phyloP scores from a whole-genome alignment of 768 basidiomycete species.

The Termitomyces titanicus region DNA sequence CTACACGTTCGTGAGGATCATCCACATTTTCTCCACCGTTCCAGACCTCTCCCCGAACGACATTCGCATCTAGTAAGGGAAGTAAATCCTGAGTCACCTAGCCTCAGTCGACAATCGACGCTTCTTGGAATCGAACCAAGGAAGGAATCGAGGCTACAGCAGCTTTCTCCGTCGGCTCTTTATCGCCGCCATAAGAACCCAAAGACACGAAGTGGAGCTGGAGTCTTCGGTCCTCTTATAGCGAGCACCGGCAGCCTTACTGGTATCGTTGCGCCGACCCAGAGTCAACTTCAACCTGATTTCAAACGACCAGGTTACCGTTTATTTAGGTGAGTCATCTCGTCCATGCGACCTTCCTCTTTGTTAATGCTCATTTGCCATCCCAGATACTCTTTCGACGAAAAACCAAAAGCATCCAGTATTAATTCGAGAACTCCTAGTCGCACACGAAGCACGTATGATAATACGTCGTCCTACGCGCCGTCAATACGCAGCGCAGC shows the following conservation, averaged over 20 bases:
- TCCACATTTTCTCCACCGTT: not conserved
- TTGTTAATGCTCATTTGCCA: not conserved
- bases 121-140: not conserved
- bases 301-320: constrained; percentile 61
- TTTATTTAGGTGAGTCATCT: constrained; percentile 48
- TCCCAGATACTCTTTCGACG: constrained; percentile 23
- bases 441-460: not conserved
- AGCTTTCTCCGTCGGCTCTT: constrained; percentile 2
- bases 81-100: not conserved
- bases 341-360: no score
- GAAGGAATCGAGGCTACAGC: not conserved
- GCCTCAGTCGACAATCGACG: constrained; percentile 1
- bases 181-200: constrained; percentile 9
- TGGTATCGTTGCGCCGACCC: constrained; percentile 54
- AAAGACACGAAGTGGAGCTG: constrained; percentile 47
- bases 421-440: not conserved
- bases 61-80: not conserved
- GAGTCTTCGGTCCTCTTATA: constrained; percentile 70
- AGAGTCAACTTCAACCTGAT: constrained; percentile 50
- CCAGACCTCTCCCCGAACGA: not conserved
- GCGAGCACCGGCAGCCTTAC: constrained; percentile 63
- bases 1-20: not conserved
- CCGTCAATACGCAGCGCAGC: not conserved
- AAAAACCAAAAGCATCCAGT: constrained; percentile 1
- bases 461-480: constrained; percentile 2